These are phyloP conservation scores for Immersiella caudata DNA, from an alignment of 495 filamentous ascomycete species.

Conservation along the genomic window DNA sequence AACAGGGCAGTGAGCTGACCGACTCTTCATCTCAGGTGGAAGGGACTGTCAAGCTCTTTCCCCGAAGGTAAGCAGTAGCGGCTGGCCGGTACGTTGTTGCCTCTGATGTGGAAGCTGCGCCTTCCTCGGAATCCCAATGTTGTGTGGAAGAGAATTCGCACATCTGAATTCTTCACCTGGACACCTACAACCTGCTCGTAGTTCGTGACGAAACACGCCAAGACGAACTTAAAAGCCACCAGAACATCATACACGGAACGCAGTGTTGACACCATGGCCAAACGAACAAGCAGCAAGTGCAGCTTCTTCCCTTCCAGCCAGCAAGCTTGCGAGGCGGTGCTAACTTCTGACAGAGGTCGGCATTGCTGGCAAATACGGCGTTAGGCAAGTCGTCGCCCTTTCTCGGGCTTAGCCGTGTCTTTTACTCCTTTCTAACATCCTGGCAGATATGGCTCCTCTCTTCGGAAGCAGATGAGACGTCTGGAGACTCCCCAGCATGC, in stretches of 20 bases:
- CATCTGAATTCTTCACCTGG: no score
- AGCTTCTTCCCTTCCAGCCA: neutral
- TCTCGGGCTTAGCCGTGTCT: neutral
- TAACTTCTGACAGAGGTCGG: constrained; percentile 24
- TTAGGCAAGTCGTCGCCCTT: neutral
- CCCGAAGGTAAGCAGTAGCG: neutral
- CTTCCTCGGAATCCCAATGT: neutral
- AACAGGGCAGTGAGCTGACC: no score
- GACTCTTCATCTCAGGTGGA: neutral
- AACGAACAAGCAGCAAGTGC: constrained; percentile 10
- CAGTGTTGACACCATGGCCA: neutral
- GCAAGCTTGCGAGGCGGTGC: neutral
- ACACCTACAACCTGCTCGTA: no score
- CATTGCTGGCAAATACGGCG: constrained; percentile 27
- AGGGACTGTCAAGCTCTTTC: neutral
- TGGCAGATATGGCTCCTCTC: constrained; percentile 87
- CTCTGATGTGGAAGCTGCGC: neutral
- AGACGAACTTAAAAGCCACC: neutral
- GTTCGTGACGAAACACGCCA: no score
- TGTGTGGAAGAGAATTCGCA: neutral
- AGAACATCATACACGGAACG: neutral
- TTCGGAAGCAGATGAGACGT: constrained; percentile 98
- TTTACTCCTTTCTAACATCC: neutral
- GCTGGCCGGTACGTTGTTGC: neutral
- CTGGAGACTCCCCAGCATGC: constrained; percentile 94